phyloP scores from a whole-genome alignment of 2,329 filamentous ascomycete genomes.

The Claviceps africana region DNA sequence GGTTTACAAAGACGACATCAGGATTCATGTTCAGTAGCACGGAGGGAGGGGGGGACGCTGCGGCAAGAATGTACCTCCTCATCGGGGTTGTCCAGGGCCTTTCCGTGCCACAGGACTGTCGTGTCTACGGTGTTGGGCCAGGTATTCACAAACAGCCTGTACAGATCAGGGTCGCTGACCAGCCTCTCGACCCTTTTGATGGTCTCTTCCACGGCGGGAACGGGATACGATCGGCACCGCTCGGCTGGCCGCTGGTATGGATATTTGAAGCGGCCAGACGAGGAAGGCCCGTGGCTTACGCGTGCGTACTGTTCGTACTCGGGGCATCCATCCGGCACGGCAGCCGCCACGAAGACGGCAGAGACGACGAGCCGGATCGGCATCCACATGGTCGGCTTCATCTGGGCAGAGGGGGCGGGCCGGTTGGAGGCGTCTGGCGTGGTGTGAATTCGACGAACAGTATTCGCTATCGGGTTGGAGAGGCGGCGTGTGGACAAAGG shows the following conservation, averaged over 20 bases:
- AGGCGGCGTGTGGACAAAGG: no score
- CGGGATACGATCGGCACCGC: slow-evolving; percentile 69
- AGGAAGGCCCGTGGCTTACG: slow-evolving; percentile 51
- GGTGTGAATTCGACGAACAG: no score
- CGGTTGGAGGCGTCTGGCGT: no score
- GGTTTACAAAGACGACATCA: neutral
- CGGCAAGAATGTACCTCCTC: slow-evolving; percentile 35
- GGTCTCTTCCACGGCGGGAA: slow-evolving; percentile 60
- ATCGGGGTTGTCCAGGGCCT: slow-evolving; percentile 37
- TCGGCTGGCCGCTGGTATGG: slow-evolving; percentile 66
- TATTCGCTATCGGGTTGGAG: no score
- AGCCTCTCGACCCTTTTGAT: slow-evolving; percentile 52
- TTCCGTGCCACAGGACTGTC: slow-evolving; percentile 54
- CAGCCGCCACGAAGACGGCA: slow-evolving; percentile 17
- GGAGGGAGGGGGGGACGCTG: no score
- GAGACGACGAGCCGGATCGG: slow-evolving; percentile 14
- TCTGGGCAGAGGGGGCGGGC: neutral
- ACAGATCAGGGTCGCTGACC: slow-evolving; percentile 65
- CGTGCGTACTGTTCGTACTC: slow-evolving; percentile 22
- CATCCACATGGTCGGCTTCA: neutral
- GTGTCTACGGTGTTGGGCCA: slow-evolving; percentile 67
- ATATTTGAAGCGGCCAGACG: slow-evolving; percentile 59
- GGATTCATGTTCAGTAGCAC: neutral
- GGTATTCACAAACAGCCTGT: slow-evolving; percentile 55
- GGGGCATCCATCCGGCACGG: slow-evolving; percentile 15